Conservation (phyloP, 371 early-diverging fungal genomes). For the Mucor lusitanicus region DNA sequence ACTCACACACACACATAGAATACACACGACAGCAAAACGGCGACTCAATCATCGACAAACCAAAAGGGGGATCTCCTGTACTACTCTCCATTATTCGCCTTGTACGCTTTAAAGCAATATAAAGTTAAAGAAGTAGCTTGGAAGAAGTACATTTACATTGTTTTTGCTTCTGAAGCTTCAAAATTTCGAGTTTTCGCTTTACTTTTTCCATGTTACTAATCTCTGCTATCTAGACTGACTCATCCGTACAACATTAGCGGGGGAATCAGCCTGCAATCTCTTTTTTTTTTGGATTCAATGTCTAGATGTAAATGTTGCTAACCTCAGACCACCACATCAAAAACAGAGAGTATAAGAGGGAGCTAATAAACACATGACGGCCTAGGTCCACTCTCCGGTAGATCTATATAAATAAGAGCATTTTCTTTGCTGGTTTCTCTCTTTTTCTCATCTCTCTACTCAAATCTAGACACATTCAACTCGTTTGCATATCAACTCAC, state of each 20-base stretch:
- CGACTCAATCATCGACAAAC: constrained; percentile 3
- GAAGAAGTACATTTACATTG: constrained; percentile 3
- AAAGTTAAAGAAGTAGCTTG: constrained; percentile 12
- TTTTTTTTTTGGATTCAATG: constrained; percentile 2
- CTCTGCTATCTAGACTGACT: not conserved
- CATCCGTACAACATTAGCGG: constrained; percentile 6
- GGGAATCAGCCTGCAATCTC: not conserved
- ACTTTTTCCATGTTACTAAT: constrained; percentile 1
- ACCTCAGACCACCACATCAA: constrained; percentile 18
- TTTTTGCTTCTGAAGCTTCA: not conserved
- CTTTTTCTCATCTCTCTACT: constrained; percentile 1
- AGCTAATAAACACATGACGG: constrained; percentile 16
- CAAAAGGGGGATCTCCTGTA: constrained; percentile 1
- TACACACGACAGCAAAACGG: not conserved
- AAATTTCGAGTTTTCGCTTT: not conserved
- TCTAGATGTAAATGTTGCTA: constrained; percentile 8
- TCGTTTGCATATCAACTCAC: not conserved
- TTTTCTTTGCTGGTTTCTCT: constrained; percentile 1
- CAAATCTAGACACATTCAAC: not conserved
- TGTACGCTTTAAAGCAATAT: constrained; percentile 1
- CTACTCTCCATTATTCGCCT: not conserved
- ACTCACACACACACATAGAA: not conserved
- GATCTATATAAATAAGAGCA: constrained; percentile 12
- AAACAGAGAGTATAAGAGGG: constrained; percentile 8
- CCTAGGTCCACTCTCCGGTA: constrained; percentile 4